Conservation (phyloP, 2,329 filamentous ascomycete genomes). For the Huntiella moniliformis region DNA sequence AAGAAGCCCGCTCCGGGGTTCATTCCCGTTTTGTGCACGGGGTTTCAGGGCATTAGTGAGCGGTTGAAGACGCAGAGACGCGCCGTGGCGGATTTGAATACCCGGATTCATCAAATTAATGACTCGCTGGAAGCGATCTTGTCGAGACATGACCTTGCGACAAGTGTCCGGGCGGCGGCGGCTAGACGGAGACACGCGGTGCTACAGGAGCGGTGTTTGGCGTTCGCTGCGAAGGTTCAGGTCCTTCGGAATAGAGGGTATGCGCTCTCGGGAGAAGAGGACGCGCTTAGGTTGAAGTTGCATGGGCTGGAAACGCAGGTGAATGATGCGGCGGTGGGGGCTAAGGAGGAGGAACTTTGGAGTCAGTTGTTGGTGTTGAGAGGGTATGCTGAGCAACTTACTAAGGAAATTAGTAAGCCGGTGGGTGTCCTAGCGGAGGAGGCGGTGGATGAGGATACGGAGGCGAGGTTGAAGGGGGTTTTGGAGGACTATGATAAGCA, state of each 20-base stretch:
- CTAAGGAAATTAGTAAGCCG: constrained; percentile 54
- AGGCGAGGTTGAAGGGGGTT: constrained; percentile 58
- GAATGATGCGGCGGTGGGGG: constrained; percentile 55
- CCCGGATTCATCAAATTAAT: constrained; percentile 63
- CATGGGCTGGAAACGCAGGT: constrained; percentile 48
- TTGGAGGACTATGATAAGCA: constrained; percentile 69
- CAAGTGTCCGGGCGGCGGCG: constrained; percentile 54
- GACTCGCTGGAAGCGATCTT: constrained; percentile 52
- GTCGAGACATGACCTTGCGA: constrained; percentile 57
- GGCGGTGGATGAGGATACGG: constrained; percentile 48
- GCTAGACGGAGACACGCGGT: constrained; percentile 54
- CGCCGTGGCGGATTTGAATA: constrained; percentile 51
- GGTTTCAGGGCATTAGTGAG: constrained; percentile 52
- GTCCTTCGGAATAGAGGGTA: constrained; percentile 67
- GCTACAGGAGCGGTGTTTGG: constrained; percentile 53
- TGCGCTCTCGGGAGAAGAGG: constrained; percentile 60
- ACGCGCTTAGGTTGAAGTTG: constrained; percentile 56
- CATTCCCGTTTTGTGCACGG: constrained; percentile 58
- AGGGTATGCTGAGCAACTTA: constrained; percentile 52
- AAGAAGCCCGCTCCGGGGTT: constrained; percentile 60
- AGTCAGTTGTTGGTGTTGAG: constrained; percentile 58
- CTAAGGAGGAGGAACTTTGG: constrained; percentile 71
- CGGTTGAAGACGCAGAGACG: constrained; percentile 55
- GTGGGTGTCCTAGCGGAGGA: constrained; percentile 33
- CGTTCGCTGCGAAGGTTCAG: constrained; percentile 62